These are phyloP conservation scores for Solanum raphanifolium DNA, from an alignment of 257 asterid species.

Conservation along the genomic window DNA sequence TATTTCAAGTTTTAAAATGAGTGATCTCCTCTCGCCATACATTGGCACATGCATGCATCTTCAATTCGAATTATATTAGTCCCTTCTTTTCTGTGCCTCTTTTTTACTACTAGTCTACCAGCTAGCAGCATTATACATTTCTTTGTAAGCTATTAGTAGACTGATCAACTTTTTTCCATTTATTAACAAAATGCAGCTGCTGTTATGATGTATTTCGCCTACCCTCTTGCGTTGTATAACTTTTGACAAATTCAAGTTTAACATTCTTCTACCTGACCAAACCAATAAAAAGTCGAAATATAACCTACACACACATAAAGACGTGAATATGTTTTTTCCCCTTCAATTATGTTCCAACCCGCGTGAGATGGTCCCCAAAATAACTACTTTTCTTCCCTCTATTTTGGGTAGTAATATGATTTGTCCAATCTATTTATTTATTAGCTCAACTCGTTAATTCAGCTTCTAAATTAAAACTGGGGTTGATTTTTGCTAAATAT, in stretches of 20 bases:
- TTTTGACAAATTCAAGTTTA: no score
- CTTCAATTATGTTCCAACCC: background rate
- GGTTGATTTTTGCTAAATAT: background rate
- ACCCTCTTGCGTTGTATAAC: no score
- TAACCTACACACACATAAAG: background rate
- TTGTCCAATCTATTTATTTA: background rate
- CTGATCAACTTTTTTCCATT: background rate
- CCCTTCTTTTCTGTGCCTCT: background rate
- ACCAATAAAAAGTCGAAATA: background rate
- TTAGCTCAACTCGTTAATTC: background rate
- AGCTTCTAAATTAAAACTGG: background rate
- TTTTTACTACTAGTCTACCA: no score
- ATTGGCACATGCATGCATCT: background rate
- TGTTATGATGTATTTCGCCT: no score
- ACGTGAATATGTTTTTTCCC: background rate
- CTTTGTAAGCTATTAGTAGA: background rate
- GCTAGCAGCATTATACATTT: background rate
- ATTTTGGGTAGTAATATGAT: background rate
- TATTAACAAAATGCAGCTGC: background rate
- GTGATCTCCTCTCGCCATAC: background rate
- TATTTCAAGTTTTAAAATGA: no score
- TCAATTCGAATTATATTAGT: background rate
- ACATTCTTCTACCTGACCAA: no score
- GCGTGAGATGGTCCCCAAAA: background rate
- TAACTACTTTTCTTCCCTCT: background rate